These are phyloP conservation scores for Chiua virens DNA, from an alignment of 768 basidiomycete genomes.

Conservation along the genomic window DNA sequence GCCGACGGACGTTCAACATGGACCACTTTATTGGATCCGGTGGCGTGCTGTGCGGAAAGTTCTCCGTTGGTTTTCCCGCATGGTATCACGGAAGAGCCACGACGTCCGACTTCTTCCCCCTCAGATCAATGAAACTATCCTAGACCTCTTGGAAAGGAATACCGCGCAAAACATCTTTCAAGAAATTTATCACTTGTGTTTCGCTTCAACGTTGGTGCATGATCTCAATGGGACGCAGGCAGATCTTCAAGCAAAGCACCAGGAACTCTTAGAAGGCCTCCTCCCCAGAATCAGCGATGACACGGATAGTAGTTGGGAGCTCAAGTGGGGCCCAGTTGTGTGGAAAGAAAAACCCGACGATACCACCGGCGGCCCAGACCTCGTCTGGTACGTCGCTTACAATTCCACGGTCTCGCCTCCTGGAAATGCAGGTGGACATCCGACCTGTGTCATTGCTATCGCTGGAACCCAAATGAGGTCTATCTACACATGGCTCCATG, in stretches of 20 bases:
- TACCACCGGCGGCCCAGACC: not conserved
- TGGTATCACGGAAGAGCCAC: too few relatives aligned
- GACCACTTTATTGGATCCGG: too few relatives aligned
- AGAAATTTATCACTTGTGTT: slow-evolving; percentile 3
- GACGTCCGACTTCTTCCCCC: too few relatives aligned
- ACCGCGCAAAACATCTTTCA: slow-evolving; percentile 1
- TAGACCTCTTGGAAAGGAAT: too few relatives aligned
- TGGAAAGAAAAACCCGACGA: slow-evolving; percentile 1
- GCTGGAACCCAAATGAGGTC: slow-evolving; percentile 3
- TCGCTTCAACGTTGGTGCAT: not conserved
- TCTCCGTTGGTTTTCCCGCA: too few relatives aligned
- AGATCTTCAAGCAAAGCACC: slow-evolving; percentile 3
- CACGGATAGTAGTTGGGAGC: not conserved
- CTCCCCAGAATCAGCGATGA: not conserved
- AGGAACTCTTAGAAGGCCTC: not conserved
- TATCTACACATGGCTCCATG: not conserved
- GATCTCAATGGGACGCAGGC: not conserved
- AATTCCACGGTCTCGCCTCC: not conserved
- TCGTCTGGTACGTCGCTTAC: slow-evolving; percentile 6
- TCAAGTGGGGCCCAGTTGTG: slow-evolving; percentile 10
- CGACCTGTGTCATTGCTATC: slow-evolving; percentile 6
- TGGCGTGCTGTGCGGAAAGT: too few relatives aligned
- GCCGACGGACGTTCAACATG: too few relatives aligned
- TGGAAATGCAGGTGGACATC: not conserved
- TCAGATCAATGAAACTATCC: too few relatives aligned